Percentiles rank a stretch among this genome's conserved stretches.
phyloP scores from a whole-genome alignment of 768 basidiomycete genomes.

The Coprinellus aureogranulatus region DNA sequence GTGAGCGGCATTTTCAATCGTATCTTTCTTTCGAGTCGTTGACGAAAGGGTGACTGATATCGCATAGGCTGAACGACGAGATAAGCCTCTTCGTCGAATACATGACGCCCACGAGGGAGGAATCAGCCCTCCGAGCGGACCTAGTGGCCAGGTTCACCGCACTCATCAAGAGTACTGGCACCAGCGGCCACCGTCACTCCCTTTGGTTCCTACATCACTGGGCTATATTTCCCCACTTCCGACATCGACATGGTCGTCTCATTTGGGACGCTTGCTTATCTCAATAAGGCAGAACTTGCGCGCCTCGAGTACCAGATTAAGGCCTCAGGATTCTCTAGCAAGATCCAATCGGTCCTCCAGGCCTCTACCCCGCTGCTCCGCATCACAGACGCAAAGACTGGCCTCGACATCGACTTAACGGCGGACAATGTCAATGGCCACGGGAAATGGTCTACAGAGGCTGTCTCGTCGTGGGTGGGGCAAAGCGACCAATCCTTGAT shows the following conservation, averaged over 20 bases:
- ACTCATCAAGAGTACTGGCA: slow-evolving; percentile 14
- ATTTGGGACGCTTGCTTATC: not conserved
- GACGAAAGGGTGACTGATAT: too few relatives aligned
- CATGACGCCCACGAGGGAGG: slow-evolving; percentile 19
- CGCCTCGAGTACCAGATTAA: slow-evolving; percentile 8
- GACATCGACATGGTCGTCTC: slow-evolving; percentile 27
- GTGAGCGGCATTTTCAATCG: not conserved
- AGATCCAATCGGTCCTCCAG: slow-evolving; percentile 15
- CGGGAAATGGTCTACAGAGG: slow-evolving; percentile 17
- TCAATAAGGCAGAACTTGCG: too few relatives aligned
- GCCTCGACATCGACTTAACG: slow-evolving; percentile 24
- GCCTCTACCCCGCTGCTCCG: slow-evolving; percentile 22
- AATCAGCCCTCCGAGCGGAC: slow-evolving; percentile 15
- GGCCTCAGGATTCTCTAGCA: slow-evolving; percentile 17
- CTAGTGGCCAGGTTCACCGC: slow-evolving; percentile 18
- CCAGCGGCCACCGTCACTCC: slow-evolving; percentile 13
- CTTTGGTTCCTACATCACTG: slow-evolving; percentile 24
- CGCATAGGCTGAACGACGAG: slow-evolving; percentile 17
- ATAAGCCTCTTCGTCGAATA: slow-evolving; percentile 20
- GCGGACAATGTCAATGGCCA: slow-evolving; percentile 17
- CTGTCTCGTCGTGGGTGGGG: slow-evolving; percentile 20
- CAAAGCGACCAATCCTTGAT: slow-evolving; percentile 11
- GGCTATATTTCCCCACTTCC: slow-evolving; percentile 24
- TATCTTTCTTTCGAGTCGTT: not conserved
- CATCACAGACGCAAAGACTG: slow-evolving; percentile 22